Conservation (phyloP, 495 filamentous ascomycete species). For the Schizothecium vesticola region DNA sequence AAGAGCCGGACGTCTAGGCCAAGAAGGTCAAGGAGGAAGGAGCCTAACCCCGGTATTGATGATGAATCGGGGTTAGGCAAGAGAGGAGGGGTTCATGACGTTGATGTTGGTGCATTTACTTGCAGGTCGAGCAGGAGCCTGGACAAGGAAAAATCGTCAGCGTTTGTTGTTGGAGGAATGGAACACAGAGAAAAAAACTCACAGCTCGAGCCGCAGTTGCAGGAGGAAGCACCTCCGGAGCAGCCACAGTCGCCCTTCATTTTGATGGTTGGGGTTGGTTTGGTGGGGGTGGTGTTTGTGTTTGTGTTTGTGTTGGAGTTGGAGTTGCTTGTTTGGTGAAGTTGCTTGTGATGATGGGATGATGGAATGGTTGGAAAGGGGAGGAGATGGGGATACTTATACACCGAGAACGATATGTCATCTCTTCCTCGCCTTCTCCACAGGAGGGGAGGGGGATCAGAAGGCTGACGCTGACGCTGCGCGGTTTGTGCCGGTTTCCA, state of each 20-base stretch:
- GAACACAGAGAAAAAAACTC: slow-evolving; percentile 16
- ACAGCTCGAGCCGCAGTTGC: slow-evolving; percentile 39
- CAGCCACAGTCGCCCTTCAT: slow-evolving; percentile 45
- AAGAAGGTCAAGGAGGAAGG: not conserved
- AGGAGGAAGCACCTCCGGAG: slow-evolving; percentile 35
- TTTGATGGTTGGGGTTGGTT: slow-evolving; percentile 26
- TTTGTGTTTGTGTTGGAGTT: slow-evolving; percentile 8
- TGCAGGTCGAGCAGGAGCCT: slow-evolving; percentile 37
- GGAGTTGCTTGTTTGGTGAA: slow-evolving; percentile 13
- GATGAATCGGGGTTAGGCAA: too few relatives aligned
- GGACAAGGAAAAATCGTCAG: not conserved
- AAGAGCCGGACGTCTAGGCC: not conserved
- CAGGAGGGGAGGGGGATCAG: not conserved
- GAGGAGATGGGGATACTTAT: slow-evolving; percentile 23
- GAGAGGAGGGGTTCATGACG: not conserved
- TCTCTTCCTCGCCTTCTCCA: slow-evolving; percentile 17
- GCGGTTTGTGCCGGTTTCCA: slow-evolving; percentile 33
- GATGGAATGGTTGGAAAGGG: not conserved
- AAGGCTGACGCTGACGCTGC: slow-evolving; percentile 18
- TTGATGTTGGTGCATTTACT: not conserved
- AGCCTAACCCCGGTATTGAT: not conserved
- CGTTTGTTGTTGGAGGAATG: not conserved
- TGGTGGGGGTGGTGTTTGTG: slow-evolving; percentile 17
- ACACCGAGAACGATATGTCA: too few relatives aligned
- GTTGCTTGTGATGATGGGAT: slow-evolving; percentile 10